Conservation (phyloP, 208 protist species). For the Wallacemonas rigidus region DNA sequence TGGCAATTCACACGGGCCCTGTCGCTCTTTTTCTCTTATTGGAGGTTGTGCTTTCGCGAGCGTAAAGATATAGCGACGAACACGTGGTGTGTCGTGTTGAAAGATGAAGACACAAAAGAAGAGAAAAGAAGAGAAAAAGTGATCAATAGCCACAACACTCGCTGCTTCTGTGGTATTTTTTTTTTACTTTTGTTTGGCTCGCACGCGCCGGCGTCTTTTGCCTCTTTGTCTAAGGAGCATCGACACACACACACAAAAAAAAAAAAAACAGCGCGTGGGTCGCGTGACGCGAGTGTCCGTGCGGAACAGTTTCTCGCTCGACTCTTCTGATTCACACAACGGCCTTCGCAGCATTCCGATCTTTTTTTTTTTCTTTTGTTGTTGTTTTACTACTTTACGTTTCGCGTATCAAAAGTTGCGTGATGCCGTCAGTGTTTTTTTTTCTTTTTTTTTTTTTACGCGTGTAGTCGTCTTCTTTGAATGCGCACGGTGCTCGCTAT, state of each 20-base stretch:
- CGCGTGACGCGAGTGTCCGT: not conserved
- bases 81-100: not conserved
- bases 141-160: not conserved
- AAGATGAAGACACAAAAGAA: conserved; percentile 16
- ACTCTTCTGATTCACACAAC: not conserved
- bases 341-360: not conserved
- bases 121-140: conserved; percentile 6
- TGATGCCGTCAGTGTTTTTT: not conserved
- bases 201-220: too few relatives aligned
- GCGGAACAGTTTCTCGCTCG: too few relatives aligned
- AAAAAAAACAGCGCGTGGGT: too few relatives aligned
- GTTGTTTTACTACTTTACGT: not conserved
- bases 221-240: too few relatives aligned
- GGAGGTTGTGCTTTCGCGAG: not conserved
- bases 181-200: not conserved
- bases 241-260: too few relatives aligned
- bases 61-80: not conserved
- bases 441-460: not conserved
- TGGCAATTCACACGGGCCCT: too few relatives aligned
- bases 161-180: not conserved
- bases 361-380: not conserved
- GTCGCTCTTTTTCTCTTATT: too few relatives aligned
- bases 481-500: too few relatives aligned
- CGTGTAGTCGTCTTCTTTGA: too few relatives aligned
- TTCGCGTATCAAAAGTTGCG: not conserved